Evolutionary conservation across 805 yeast species (phyloP), one percentile per base, ranked within the genome.

Genomic region (Barnettozyma botsteinii): DNA sequence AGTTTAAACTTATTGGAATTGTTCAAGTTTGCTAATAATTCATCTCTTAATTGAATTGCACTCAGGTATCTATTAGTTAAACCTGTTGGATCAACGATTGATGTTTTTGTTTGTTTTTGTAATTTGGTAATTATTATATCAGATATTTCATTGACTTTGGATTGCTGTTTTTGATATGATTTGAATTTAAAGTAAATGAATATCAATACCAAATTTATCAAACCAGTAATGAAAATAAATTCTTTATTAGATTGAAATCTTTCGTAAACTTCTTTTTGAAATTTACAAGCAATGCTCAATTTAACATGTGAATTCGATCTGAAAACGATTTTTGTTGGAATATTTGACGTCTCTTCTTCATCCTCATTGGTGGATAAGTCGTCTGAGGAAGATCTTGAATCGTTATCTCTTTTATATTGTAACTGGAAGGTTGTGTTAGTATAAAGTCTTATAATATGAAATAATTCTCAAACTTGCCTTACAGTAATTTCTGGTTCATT

Each of bases 231-330:
- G 55, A 13, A 51, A 44, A 14, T 30, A 4, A 42, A 17, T 19
- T 31, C 35, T 40, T 57, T 58, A 40, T 59, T 57, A 22, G 53
- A 55, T 24, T 52, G 44, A 34, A 65, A 46, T 44, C 58, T 65
- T 13, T 67, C 67, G 29, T 70, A 59, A 18, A 78, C 51, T 40
- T 78, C 72, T 46, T 72, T 72, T 45, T 73, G 73, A 46, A 77
- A 61, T 52, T 72, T 75, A 55, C 86, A 79, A 41, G 65, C 66
- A 39, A 79, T 55, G 45, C 76, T 69, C 59, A 77, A 62, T 76
- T 79, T 74, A 60, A 72, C 69, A 69, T 72, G 66, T 75, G 85
- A 78, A 75, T 77, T 69, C 70, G 85, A 77, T 67, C 85, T 83
- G 79, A 81, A 61, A 80, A 73, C 55, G 72, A 47, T 35, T 44